Conservation (phyloP, 768 basidiomycete genomes). For the Boletellus ananas region DNA sequence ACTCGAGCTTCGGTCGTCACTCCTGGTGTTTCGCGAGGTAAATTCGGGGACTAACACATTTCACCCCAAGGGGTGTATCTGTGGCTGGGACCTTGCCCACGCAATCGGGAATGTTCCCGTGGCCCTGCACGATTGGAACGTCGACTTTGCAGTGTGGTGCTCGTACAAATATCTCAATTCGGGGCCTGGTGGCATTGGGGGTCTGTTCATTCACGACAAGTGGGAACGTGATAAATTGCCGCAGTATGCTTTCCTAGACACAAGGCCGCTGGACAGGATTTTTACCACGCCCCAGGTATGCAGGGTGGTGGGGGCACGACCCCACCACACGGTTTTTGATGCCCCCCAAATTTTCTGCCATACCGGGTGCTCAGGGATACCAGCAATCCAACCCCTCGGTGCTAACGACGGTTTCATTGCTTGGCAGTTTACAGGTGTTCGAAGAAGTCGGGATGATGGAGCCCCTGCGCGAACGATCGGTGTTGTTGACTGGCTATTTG, state of each 20-base stretch:
- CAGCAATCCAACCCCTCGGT: slow-evolving; percentile 95
- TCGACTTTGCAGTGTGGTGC: slow-evolving; percentile 99
- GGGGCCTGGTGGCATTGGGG: slow-evolving; percentile 96
- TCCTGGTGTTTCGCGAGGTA: slow-evolving; percentile 8
- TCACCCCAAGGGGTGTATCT: slow-evolving; percentile 74
- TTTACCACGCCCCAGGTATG: slow-evolving; percentile 50
- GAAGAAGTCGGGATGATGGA: slow-evolving; percentile 72
- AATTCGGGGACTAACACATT: slow-evolving; percentile 13
- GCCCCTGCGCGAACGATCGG: slow-evolving; percentile 63
- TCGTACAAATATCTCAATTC: slow-evolving; percentile 98
- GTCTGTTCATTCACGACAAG: slow-evolving; percentile 82
- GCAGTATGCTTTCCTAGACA: slow-evolving; percentile 42
- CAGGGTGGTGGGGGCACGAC: slow-evolving; percentile 99
- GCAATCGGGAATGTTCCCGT: slow-evolving; percentile 92
- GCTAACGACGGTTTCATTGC: slow-evolving; percentile 71
- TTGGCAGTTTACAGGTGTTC: slow-evolving; percentile 81
- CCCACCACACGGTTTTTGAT: slow-evolving; percentile 84
- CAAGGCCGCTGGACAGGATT: slow-evolving; percentile 2
- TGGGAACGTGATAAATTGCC: slow-evolving; percentile 64
- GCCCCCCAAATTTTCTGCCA: slow-evolving; percentile 79
- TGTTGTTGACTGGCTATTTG: slow-evolving; percentile 66
- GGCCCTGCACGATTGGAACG: slow-evolving; percentile 85
- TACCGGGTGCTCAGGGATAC: slow-evolving; percentile 89
- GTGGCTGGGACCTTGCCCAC: slow-evolving; percentile 97
- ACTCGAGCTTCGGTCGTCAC: slow-evolving; percentile 6